phyloP scores from a whole-genome alignment of 2,329 filamentous ascomycete species.

The Penicillium sp. region DNA sequence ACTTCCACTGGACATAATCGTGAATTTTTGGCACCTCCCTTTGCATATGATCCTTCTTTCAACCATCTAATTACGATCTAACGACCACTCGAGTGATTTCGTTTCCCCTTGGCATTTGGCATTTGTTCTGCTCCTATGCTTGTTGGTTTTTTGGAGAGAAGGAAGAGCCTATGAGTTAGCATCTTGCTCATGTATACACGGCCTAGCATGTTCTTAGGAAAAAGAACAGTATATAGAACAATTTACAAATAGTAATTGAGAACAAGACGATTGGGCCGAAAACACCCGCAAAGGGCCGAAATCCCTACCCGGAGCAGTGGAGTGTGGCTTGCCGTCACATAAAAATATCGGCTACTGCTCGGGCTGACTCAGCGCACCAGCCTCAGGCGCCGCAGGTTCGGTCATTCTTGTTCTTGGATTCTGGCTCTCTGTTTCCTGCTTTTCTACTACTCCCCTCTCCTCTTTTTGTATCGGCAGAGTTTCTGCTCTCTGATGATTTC shows the following conservation, averaged over 20 bases:
- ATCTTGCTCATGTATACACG: background rate
- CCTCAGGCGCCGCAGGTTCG: constrained; percentile 14
- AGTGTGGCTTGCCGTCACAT: background rate
- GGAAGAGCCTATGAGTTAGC: background rate
- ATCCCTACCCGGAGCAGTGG: constrained; percentile 18
- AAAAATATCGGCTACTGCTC: constrained; percentile 14
- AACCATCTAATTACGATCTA: constrained; percentile 12
- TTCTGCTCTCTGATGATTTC: constrained; percentile 42
- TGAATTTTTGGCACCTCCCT: constrained; percentile 3
- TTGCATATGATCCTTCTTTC: constrained; percentile 8
- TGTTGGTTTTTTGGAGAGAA: background rate
- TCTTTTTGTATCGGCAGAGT: constrained; percentile 27
- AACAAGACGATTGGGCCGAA: constrained; percentile 22
- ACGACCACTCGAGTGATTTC: background rate
- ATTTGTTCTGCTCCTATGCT: background rate
- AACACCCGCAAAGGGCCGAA: constrained; percentile 24
- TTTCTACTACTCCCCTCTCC: constrained; percentile 14
- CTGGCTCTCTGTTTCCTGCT: constrained; percentile 11
- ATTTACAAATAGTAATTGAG: constrained; percentile 10
- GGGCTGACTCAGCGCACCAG: constrained; percentile 27
- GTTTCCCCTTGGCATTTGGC: background rate
- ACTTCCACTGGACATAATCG: constrained; percentile 11
- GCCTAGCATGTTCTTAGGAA: background rate
- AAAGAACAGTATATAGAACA: background rate
- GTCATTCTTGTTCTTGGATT: constrained; percentile 13